Percentiles rank a stretch among this genome's conserved stretches.
phyloP scores from a whole-genome alignment of 2,329 filamentous ascomycete species.

The Claviceps sp. region DNA sequence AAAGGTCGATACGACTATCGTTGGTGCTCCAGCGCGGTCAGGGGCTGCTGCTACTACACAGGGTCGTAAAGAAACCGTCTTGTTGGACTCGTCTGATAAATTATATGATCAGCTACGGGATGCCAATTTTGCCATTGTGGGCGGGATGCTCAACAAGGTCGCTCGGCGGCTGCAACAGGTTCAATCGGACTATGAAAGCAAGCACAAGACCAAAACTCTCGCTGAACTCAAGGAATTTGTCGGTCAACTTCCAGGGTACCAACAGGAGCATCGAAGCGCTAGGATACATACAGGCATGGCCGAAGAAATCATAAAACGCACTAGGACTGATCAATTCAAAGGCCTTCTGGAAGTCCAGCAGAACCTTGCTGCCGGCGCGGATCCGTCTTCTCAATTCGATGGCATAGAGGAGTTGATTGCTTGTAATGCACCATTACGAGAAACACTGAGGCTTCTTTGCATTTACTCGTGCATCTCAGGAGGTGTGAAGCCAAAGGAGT shows the following conservation, averaged over 20 bases:
- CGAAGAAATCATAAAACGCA: slow-evolving; percentile 91
- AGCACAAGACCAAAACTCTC: slow-evolving; percentile 75
- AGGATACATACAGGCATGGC: slow-evolving; percentile 84
- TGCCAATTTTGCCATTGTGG: slow-evolving; percentile 90
- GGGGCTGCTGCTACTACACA: slow-evolving; percentile 41
- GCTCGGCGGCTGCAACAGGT: slow-evolving; percentile 74
- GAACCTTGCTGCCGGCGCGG: slow-evolving; percentile 80
- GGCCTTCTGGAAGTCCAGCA: slow-evolving; percentile 87
- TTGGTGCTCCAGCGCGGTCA: slow-evolving; percentile 58
- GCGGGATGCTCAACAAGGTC: slow-evolving; percentile 76
- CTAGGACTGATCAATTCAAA: slow-evolving; percentile 77
- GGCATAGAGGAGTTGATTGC: slow-evolving; percentile 91
- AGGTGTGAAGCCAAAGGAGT: slow-evolving; percentile 76
- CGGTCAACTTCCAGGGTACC: slow-evolving; percentile 80
- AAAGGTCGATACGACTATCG: slow-evolving; percentile 81
- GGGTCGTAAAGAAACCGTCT: slow-evolving; percentile 71
- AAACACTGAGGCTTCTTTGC: slow-evolving; percentile 73
- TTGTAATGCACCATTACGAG: slow-evolving; percentile 66
- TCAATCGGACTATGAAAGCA: slow-evolving; percentile 78
- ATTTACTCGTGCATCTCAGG: slow-evolving; percentile 84
- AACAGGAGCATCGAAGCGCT: slow-evolving; percentile 86
- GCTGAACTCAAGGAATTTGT: slow-evolving; percentile 91
- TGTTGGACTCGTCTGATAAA: slow-evolving; percentile 78
- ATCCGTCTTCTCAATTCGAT: slow-evolving; percentile 80
- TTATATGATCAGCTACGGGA: slow-evolving; percentile 80